Base-by-base conservation (phyloP, 768 basidiomycete species). In the Strobilomyces dryophilus region DNA sequence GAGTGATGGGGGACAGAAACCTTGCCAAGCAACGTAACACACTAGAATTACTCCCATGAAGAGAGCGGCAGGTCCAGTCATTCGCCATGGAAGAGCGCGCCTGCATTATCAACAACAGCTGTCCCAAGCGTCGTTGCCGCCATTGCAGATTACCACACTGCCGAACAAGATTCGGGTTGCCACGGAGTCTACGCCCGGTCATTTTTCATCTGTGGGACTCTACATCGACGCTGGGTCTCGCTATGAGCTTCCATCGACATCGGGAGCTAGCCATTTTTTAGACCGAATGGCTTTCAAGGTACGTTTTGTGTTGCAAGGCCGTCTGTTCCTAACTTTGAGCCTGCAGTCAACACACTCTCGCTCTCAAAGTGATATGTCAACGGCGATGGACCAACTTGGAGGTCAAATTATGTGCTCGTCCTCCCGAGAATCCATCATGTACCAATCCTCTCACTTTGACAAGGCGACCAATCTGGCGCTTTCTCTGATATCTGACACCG, bases 271-370 rank as follows among this genome's bases (percentile, higher is more conserved):
- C 56, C 93, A 98, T 79, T 89, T 98, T 65, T 67, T 98, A 32
- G 95, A 98, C 63, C 79, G 94, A 63, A 84, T 98, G 83, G 95
- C 95, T 2, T 98, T 95, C 79, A 98, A 98, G 82, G 95, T 95
- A 55, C 36, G 69, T 65, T 5, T 39, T 12, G 20, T 10, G 41
- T 31, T 35, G 29, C 34, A 29, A 46, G 1, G 18, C 39, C 11
- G 17, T 43, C 49, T 51, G 5, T 45, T 35, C 46, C 49, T 60
- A 34, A 55, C 45, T 32, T 39, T 41, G 26, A 43, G 42, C 32
- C 9, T 39, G 26, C 54, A 98, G 95, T 84, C 83, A 52, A 95
- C 94, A 29, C 69, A 71, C 17, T 79, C 79, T 24, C 82, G 88
- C 51, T 79, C 88, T 1, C 83, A 83, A 46, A 83, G 81, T 20